Base-by-base conservation (phyloP, 805 yeast species). In the Lipomyces oligophaga region DNA sequence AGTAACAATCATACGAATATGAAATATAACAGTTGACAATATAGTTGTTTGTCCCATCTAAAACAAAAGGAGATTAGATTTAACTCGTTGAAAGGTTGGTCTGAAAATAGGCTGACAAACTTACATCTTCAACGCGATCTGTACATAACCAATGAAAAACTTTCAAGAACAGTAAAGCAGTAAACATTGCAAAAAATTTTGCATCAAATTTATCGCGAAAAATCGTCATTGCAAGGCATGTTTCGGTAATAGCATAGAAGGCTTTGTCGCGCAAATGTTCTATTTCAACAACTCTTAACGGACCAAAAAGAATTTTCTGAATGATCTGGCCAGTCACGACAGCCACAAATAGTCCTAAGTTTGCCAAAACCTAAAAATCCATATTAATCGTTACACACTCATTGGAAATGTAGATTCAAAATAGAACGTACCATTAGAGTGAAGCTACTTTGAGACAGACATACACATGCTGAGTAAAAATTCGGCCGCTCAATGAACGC, bases 131-230 rank as follows among this genome's bases (percentile, higher is more conserved):
- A 13, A 76, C 66, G 20, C 85, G 61, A 45, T 78, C 81, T 31
- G 69, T 66, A 36, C 83, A 64, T 0, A 93, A 74, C 80, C 94
- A 82, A 61, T 88, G 95, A 68, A 83, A 79, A 1, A 83, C 79
- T 60, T 81, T 83, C 60, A 78, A 64, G 63, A 74, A 71, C 59
- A 79, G 60, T 52, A 80, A 58, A 11, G 69, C 58, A 4, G 66
- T 49, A 2, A 72, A 67, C 47, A 71, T 64, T 6, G 64, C 57
- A 52, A 71, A 74, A n/a, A 78, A 65, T 32, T 76, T 61, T 18
- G 78, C 56, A 39, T 69, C 70, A 49, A 72, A 68, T 36, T 72
- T 76, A 42, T 71, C 74, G 27, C 72, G 66, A 61, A 78, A 78
- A 63, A 77, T 71, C 0, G 80, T 73, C 15, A 78, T 63, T 11